phyloP scores from a whole-genome alignment of 306 rosid genomes.

The Cucumis melo region DNA sequence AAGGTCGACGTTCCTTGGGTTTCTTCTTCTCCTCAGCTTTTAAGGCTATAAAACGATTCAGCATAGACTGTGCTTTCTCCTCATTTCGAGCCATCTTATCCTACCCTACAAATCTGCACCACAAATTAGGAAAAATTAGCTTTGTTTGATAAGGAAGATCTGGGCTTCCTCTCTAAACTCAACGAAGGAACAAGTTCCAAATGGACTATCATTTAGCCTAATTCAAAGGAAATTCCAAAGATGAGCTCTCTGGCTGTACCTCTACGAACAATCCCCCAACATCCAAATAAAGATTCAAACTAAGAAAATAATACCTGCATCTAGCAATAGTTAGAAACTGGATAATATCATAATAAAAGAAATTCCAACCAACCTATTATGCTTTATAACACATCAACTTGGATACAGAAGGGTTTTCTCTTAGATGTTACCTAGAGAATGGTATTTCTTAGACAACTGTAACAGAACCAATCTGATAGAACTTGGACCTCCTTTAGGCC shows the following conservation, averaged over 20 bases:
- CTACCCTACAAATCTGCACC: neutral
- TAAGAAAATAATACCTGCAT: neutral
- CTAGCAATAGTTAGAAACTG: neutral
- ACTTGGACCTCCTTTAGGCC: too few relatives aligned
- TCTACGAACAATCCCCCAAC: neutral
- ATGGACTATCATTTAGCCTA: neutral
- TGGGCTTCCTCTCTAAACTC: neutral
- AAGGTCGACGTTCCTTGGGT: conserved; percentile 62
- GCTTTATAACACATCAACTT: neutral
- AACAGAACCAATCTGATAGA: neutral
- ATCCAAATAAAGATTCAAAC: neutral
- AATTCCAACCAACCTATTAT: neutral
- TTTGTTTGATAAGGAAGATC: neutral
- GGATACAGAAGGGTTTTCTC: neutral
- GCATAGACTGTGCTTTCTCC: conserved; percentile 64
- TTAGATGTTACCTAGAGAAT: too few relatives aligned
- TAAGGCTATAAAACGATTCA: conserved; percentile 67
- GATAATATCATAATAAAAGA: neutral
- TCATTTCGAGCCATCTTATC: conserved; percentile 66
- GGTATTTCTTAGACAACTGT: neutral
- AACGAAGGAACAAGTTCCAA: neutral
- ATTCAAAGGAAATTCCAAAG: neutral
- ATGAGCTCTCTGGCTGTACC: neutral
- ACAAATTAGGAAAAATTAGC: neutral
- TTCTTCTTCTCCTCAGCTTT: conserved; percentile 94